A percentile compares a stretch with the other conserved stretches of the same genome.
phyloP scores from a whole-genome alignment of 352 stramenopile species.

The Globisporangium camurandrum region DNA sequence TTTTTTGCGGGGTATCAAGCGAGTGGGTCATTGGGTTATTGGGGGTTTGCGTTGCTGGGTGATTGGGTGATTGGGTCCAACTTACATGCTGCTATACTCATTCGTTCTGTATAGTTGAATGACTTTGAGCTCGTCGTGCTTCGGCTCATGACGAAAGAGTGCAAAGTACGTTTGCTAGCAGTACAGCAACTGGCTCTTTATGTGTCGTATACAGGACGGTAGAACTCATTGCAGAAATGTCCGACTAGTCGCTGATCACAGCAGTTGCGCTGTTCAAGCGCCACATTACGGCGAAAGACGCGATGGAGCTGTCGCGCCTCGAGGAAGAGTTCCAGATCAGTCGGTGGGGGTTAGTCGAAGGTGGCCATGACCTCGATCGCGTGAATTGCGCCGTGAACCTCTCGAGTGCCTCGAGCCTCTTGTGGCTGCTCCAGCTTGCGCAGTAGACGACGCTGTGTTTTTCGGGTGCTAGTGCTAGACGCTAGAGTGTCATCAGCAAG shows the following conservation, averaged over 20 bases:
- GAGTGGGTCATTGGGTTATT: too few relatives aligned
- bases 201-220: too few relatives aligned
- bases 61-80: neutral
- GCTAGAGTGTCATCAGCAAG: too few relatives aligned
- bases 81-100: neutral
- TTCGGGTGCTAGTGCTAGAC: too few relatives aligned
- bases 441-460: too few relatives aligned
- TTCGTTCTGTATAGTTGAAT: slow-evolving; percentile 25
- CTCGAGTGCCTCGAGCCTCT: slow-evolving; percentile 77
- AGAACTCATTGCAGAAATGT: too few relatives aligned
- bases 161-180: slow-evolving; percentile 61
- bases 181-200: too few relatives aligned
- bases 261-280: slow-evolving; percentile 76
- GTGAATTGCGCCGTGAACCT: slow-evolving; percentile 81
- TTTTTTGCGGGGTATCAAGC: too few relatives aligned
- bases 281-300: slow-evolving; percentile 79
- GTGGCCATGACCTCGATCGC: slow-evolving; percentile 83
- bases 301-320: slow-evolving; percentile 74
- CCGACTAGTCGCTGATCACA: slow-evolving; percentile 81
- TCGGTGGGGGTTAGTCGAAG: slow-evolving; percentile 84
- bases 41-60: too few relatives aligned
- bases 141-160: slow-evolving; percentile 74
- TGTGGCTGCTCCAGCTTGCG: slow-evolving; percentile 76
- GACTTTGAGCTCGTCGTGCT: slow-evolving; percentile 75
- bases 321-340: slow-evolving; percentile 88